Conservation (phyloP, 192 early-diverging fungal species). For the Chytriomyces sp. region DNA sequence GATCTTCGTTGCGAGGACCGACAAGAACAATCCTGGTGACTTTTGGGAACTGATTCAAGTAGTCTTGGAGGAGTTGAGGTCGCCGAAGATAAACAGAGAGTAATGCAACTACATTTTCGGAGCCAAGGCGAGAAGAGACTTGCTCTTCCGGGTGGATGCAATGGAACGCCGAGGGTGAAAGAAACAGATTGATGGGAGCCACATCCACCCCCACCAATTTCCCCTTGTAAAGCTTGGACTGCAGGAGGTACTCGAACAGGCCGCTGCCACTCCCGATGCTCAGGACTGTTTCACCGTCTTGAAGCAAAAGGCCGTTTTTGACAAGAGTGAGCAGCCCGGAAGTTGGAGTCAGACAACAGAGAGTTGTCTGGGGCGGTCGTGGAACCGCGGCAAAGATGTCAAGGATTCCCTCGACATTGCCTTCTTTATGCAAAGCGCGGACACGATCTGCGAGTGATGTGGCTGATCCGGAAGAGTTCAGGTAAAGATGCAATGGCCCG, state of each 20-base stretch:
- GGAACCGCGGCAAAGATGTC: background rate
- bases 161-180: background rate
- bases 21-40: background rate
- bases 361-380: slow-evolving; percentile 1
- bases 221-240: background rate
- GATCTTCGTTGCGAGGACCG: slow-evolving; percentile 24
- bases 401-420: background rate
- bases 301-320: background rate
- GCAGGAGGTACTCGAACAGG: slow-evolving; percentile 15
- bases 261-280: slow-evolving; percentile 20
- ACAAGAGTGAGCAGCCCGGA: background rate
- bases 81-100: slow-evolving; percentile 17
- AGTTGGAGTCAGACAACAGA: slow-evolving; percentile 17
- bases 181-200: slow-evolving; percentile 18
- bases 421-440: background rate
- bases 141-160: slow-evolving; percentile 7
- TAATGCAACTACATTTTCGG: background rate
- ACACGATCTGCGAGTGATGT: slow-evolving; percentile 10
- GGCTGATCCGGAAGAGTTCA: slow-evolving; percentile 7
- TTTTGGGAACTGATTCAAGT: background rate
- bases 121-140: background rate
- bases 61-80: background rate
- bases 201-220: slow-evolving; percentile 18
- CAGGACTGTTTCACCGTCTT: slow-evolving; percentile 5
- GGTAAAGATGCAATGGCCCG: slow-evolving; percentile 5